A percentile compares a stretch with the other conserved stretches of the same genome.
Evolutionary conservation across 768 basidiomycete species (phyloP).

Genomic region (Xerocomus brunneocitrinus): DNA sequence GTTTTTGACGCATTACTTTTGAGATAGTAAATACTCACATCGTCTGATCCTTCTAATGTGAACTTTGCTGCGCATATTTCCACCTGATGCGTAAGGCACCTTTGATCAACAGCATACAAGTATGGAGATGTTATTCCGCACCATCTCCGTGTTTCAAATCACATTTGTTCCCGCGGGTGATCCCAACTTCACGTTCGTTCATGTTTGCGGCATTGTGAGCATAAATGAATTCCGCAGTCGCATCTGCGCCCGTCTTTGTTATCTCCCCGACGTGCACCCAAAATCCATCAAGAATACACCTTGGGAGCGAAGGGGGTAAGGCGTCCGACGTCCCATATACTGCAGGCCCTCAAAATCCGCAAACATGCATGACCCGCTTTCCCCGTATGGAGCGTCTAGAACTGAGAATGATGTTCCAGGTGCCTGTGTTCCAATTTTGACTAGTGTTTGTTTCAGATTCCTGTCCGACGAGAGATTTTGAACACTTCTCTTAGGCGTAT

Average conservation of each 20-base stretch:
- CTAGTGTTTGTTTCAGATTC: too few species aligned
- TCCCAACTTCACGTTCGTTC: background rate
- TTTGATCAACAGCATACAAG: background rate
- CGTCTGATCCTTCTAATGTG: background rate
- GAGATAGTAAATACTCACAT: background rate
- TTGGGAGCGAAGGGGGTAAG: too few species aligned
- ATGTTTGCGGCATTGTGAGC: background rate
- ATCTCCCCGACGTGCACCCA: background rate
- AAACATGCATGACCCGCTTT: too few species aligned
- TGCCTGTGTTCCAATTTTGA: too few species aligned
- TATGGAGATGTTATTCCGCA: background rate
- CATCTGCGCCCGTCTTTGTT: background rate
- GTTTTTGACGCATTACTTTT: background rate
- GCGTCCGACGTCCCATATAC: background rate
- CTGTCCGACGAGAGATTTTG: too few species aligned
- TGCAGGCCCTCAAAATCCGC: too few species aligned
- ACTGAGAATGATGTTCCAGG: too few species aligned
- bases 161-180: background rate
- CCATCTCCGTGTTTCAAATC: background rate
- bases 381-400: too few species aligned
- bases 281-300: background rate
- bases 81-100: background rate
- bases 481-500: too few species aligned
- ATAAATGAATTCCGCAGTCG: background rate
- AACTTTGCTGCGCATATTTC: background rate